A percentile compares a stretch with the other conserved stretches of the same genome.
phyloP scores from a whole-genome alignment of 2,329 filamentous ascomycete genomes.

The Epichloe uncinata region DNA sequence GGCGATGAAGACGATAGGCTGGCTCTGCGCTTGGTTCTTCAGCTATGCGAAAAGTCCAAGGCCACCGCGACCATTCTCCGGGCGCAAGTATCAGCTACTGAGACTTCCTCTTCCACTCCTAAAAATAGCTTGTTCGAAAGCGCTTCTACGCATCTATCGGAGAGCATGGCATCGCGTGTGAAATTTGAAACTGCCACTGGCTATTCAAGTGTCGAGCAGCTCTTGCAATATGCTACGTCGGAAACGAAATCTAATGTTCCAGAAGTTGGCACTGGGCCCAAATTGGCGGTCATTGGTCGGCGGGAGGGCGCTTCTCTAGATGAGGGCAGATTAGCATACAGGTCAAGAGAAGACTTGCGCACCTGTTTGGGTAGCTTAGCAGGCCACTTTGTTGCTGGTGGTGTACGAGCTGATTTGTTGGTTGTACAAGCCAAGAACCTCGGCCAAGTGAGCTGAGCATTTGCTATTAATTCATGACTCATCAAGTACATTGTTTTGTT shows the following conservation, averaged over 20 bases:
- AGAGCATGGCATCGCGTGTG: conserved; percentile 8
- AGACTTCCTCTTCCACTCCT: conserved; percentile 1
- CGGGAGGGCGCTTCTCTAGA: conserved; percentile 9
- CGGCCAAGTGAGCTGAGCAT: not conserved
- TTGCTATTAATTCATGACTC: not conserved
- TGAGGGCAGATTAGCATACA: conserved; percentile 10
- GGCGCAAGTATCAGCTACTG: not conserved
- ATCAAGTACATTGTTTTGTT: not conserved
- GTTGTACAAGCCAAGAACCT: conserved; percentile 18
- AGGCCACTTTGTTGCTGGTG: conserved; percentile 11
- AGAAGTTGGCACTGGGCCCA: conserved; percentile 6
- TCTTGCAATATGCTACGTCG: conserved; percentile 10
- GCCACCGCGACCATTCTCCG: conserved; percentile 64
- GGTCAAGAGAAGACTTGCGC: conserved; percentile 9
- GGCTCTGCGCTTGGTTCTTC: conserved; percentile 68
- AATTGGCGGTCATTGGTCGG: conserved; percentile 13
- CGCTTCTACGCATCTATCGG: conserved; percentile 5
- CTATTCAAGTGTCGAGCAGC: conserved; percentile 10
- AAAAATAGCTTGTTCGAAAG: conserved; percentile 6
- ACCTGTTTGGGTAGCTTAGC: conserved; percentile 13
- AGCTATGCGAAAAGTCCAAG: conserved; percentile 65
- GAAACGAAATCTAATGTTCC: conserved; percentile 4
- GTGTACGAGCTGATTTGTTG: conserved; percentile 13
- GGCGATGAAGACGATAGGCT: conserved; percentile 71
- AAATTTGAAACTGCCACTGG: conserved; percentile 10